These are phyloP conservation scores for Colletotrichum sp. DNA, from an alignment of 2,329 filamentous ascomycete species.

Conservation along the genomic window DNA sequence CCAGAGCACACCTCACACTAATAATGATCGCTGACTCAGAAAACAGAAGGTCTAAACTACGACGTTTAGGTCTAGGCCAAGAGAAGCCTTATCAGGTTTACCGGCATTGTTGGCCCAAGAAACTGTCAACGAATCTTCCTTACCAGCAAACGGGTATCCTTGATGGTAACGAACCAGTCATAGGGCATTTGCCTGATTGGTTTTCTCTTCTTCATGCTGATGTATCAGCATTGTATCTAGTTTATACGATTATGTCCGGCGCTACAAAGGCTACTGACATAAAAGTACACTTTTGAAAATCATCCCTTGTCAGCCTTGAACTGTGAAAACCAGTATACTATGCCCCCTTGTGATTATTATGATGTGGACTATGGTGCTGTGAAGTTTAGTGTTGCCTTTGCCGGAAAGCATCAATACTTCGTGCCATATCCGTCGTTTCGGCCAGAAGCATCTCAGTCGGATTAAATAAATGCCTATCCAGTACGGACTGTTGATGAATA, in stretches of 20 bases:
- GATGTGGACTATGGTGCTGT: background rate
- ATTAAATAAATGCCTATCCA: background rate
- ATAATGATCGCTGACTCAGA: background rate
- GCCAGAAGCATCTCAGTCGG: background rate
- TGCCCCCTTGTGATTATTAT: too few relatives aligned
- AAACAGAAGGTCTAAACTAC: background rate
- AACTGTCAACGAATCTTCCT: background rate
- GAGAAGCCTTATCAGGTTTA: background rate
- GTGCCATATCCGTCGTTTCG: background rate
- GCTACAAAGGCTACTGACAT: background rate
- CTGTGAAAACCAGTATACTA: background rate
- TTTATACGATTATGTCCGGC: background rate
- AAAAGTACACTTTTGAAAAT: background rate
- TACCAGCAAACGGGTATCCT: background rate
- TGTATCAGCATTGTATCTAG: background rate
- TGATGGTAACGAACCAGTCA: fast-evolving
- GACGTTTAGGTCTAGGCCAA: background rate
- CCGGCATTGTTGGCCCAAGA: background rate
- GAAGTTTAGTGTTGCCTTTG: background rate
- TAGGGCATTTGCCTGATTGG: background rate
- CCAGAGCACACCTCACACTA: fast-evolving
- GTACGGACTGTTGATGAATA: background rate
- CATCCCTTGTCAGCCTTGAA: background rate
- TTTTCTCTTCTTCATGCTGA: background rate
- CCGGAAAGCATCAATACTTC: background rate